These are phyloP conservation scores for Neofusicoccum sp. DNA, from an alignment of 2,329 filamentous ascomycete genomes.

Conservation along the genomic window DNA sequence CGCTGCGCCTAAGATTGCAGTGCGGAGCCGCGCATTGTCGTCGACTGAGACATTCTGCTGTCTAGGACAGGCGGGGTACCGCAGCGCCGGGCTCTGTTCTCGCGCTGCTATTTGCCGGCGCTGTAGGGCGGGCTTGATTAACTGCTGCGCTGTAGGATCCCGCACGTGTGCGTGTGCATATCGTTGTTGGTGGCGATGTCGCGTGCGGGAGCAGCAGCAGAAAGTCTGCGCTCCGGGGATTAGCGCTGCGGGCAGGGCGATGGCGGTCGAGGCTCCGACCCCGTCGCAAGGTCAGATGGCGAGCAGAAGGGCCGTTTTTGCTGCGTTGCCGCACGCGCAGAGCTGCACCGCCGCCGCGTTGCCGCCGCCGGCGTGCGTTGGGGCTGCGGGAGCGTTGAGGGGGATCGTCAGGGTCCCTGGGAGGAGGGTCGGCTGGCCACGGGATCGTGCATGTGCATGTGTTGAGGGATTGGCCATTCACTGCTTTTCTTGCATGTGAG, in stretches of 20 bases:
- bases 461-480: constrained; percentile 13
- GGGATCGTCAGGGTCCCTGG: constrained; percentile 12
- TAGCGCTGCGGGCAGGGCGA: not conserved
- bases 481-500: not conserved
- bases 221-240: not conserved
- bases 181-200: not conserved
- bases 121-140: not conserved
- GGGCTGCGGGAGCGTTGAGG: constrained; percentile 14
- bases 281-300: not conserved
- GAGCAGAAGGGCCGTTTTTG: not conserved
- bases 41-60: not conserved
- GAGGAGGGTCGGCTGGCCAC: not conserved
- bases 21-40: not conserved
- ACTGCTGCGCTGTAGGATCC: not conserved
- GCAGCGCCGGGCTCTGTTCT: not conserved
- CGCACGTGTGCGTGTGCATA: not conserved
- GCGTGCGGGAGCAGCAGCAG: not conserved
- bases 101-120: no score
- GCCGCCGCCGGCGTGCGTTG: not conserved
- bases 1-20: not conserved
- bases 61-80: not conserved
- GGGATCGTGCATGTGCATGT: constrained; percentile 11
- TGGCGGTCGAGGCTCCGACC: not conserved
- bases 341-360: not conserved
- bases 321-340: not conserved